phyloP scores from a whole-genome alignment of 306 rosid species.

The Cucurbita argyrosperma region DNA sequence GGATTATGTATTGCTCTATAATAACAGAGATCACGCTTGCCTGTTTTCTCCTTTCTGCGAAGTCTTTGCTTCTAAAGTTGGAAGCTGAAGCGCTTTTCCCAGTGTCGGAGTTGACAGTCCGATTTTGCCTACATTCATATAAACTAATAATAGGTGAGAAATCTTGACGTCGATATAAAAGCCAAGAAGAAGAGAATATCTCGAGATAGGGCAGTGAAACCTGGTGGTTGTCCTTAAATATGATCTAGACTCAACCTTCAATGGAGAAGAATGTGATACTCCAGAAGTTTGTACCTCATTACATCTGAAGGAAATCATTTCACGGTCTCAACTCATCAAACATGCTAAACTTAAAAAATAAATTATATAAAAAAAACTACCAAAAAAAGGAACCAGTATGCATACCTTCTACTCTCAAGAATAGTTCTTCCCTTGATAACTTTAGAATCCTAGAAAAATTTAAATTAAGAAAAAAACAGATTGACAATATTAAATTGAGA shows the following conservation, averaged over 20 bases:
- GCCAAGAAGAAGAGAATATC: not conserved
- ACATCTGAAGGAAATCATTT: not conserved
- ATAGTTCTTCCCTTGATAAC: slow-evolving; percentile 14
- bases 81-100: slow-evolving; percentile 29
- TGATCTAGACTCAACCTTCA: slow-evolving; percentile 26
- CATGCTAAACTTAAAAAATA: not conserved
- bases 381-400: slow-evolving; percentile 4
- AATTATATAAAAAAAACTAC: not conserved
- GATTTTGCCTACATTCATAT: slow-evolving; percentile 12
- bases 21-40: slow-evolving; percentile 13
- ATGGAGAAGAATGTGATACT: slow-evolving; percentile 18
- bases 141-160: not conserved
- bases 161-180: not conserved
- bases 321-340: slow-evolving; percentile 14
- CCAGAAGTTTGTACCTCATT: slow-evolving; percentile 14
- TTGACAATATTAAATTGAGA: not conserved
- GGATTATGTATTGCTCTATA: not conserved
- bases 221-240: slow-evolving; percentile 28
- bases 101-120: slow-evolving; percentile 16
- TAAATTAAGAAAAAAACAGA: not conserved
- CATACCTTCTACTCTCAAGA: slow-evolving; percentile 34
- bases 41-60: slow-evolving; percentile 69
- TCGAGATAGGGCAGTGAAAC: slow-evolving; percentile 16
- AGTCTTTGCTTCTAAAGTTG: slow-evolving; percentile 24
- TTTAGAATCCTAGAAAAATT: slow-evolving; percentile 32